These are phyloP conservation scores for Solanum infundibuliforme DNA, from an alignment of 257 asterid species.

Conservation along the genomic window DNA sequence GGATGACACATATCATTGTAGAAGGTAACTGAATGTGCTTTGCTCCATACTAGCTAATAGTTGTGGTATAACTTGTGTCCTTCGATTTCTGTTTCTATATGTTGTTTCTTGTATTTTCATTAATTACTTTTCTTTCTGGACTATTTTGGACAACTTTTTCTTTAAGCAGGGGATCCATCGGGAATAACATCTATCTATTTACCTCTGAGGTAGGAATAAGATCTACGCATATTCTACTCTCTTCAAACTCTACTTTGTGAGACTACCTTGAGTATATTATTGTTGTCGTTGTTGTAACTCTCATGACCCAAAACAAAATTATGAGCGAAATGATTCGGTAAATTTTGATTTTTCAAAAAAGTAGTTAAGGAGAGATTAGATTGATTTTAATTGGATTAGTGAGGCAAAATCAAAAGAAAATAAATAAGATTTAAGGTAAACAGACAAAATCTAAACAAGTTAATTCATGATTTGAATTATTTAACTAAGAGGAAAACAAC, in stretches of 20 bases:
- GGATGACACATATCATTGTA: background rate
- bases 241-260: background rate
- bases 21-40: background rate
- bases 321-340: background rate
- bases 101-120: background rate
- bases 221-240: background rate
- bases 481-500: background rate
- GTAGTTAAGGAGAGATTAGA: background rate
- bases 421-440: background rate
- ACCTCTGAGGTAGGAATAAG: background rate
- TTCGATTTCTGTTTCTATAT: background rate
- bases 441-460: background rate
- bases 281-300: background rate
- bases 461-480: background rate
- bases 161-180: background rate
- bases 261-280: too few species aligned
- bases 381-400: background rate
- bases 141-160: rapidly evolving
- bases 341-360: background rate
- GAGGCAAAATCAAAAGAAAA: background rate
- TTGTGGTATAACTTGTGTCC: too few species aligned
- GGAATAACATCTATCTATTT: rapidly evolving
- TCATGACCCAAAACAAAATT: background rate
- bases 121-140: background rate
- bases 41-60: background rate